Evolutionary conservation across 1,284 basidiomycete species (phyloP).

Genomic region (Fomitiporia mediterranea): DNA sequence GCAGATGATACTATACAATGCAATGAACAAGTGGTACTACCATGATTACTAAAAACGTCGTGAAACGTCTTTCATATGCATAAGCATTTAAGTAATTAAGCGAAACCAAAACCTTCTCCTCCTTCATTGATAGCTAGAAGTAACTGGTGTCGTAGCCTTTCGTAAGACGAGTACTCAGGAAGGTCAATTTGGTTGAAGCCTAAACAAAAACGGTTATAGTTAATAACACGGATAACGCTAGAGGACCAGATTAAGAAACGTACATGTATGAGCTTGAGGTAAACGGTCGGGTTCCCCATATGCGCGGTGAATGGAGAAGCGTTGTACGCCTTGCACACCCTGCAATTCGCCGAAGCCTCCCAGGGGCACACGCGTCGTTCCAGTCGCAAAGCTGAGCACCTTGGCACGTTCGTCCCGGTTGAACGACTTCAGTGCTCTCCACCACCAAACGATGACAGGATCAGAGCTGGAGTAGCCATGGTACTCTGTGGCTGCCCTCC

Average conservation of each 20-base stretch:
- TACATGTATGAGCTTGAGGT: constrained; percentile 90
- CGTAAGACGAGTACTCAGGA: constrained; percentile 89
- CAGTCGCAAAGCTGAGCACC: constrained; percentile 95
- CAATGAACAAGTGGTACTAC: too few species aligned
- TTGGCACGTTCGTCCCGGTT: constrained; percentile 96
- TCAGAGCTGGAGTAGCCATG: constrained; percentile 84
- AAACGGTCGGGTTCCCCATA: constrained; percentile 83
- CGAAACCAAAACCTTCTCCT: constrained; percentile 87
- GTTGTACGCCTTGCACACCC: constrained; percentile 91
- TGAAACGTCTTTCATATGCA: too few species aligned
- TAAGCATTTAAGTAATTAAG: too few species aligned
- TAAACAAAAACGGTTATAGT: constrained; percentile 26
- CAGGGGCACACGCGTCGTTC: constrained; percentile 90
- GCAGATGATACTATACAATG: constrained; percentile 16
- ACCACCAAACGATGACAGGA: constrained; percentile 98
- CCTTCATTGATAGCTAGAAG: constrained; percentile 91
- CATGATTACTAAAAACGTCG: too few species aligned
- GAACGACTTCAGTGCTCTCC: constrained; percentile 97
- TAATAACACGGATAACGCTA: constrained; percentile 9
- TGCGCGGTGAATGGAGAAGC: constrained; percentile 94
- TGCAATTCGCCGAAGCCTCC: constrained; percentile 91
- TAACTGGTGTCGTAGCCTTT: constrained; percentile 86
- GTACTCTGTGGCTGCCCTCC: constrained; percentile 93
- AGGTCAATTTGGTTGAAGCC: constrained; percentile 87
- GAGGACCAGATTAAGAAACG: constrained; percentile 27